Base-by-base conservation (phyloP, 768 basidiomycete species). In the Leucocoprinus sp. region DNA sequence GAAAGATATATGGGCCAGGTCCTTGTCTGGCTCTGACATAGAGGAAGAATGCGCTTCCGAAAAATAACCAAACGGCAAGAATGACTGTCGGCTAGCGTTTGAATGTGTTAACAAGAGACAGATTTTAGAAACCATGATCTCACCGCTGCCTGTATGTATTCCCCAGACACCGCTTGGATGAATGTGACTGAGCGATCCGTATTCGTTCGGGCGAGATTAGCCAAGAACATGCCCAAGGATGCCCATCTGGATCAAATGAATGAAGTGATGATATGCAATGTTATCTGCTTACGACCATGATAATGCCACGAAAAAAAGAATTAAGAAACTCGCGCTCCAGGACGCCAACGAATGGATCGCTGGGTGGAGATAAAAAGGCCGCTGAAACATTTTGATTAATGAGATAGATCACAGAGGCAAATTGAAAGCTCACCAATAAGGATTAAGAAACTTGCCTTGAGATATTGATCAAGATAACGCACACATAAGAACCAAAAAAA, bases 301-400 rank as follows among this genome's bases (percentile, higher is more conserved):
- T 7, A 67, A 15, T 1, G 64, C 51, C 0, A 71, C 71, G 37
- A 79, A 76, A 0, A 67, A 15, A 4, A 84, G 48, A 27, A 80
- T 74, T 5, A 74, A 64, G 7, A 74, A n/a, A 35, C 54, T 86
- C 82, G 1, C 82, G 76, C 55, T 86, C 84, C 11, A 84, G 55
- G 3, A 82, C 80, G 3, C 71, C 66, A n/a, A 82, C 63, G 54
- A 86, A 84, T 0, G 82, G 80, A 43, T 83, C 83, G 17, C 56
- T 64, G 0, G 85, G 83, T 1, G 85, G 80, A 3, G 80, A 81
- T 2, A 88, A 52, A 51, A 86, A 75, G 0, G 78, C 64, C 3
- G 75, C 84, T 84, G 14, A 12, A 44, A 8, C 12, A 38, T 31
- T 26, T 18, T 22, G 14, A 9, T 14, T 45, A 19, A 29, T 36